Evolutionary conservation across 768 basidiomycete genomes (phyloP).

Genomic region (Naganishia friedmannii): DNA sequence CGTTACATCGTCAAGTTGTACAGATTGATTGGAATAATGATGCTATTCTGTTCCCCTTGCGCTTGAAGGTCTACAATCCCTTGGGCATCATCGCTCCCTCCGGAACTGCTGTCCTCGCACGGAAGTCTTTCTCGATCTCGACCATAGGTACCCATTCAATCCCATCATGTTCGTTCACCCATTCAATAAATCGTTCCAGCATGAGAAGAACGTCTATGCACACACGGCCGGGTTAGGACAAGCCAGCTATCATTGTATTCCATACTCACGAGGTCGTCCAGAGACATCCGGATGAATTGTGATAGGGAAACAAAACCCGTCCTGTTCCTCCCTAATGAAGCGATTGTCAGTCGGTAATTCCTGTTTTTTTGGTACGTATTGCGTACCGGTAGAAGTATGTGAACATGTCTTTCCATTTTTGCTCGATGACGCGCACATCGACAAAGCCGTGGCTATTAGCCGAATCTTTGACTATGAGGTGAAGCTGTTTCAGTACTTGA

Average conservation of each 20-base stretch:
- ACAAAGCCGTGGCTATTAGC: constrained; percentile 74
- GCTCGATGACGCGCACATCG: constrained; percentile 64
- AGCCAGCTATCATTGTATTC: background rate
- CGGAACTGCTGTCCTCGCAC: constrained; percentile 57
- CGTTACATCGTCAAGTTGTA: background rate
- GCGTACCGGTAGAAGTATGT: constrained; percentile 64
- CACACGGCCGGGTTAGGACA: background rate
- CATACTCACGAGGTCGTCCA: constrained; percentile 55
- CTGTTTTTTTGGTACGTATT: constrained; percentile 38
- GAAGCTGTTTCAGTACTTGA: background rate
- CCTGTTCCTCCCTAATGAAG: constrained; percentile 34
- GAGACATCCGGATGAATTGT: constrained; percentile 77
- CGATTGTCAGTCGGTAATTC: background rate
- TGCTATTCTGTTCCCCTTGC: too few relatives aligned
- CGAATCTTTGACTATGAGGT: constrained; percentile 48
- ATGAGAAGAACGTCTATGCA: constrained; percentile 70
- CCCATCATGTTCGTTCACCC: constrained; percentile 67
- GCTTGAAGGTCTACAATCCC: constrained; percentile 47
- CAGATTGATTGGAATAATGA: background rate
- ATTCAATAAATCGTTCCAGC: constrained; percentile 74
- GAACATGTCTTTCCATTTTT: constrained; percentile 74
- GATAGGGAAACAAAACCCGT: constrained; percentile 60
- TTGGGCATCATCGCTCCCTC: constrained; percentile 61
- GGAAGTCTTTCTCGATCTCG: constrained; percentile 66
- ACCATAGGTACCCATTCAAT: constrained; percentile 70